A percentile compares a stretch with the other conserved stretches of the same genome.
Evolutionary conservation across 2,329 filamentous ascomycete species (phyloP).

Genomic region (Phoma sp.): DNA sequence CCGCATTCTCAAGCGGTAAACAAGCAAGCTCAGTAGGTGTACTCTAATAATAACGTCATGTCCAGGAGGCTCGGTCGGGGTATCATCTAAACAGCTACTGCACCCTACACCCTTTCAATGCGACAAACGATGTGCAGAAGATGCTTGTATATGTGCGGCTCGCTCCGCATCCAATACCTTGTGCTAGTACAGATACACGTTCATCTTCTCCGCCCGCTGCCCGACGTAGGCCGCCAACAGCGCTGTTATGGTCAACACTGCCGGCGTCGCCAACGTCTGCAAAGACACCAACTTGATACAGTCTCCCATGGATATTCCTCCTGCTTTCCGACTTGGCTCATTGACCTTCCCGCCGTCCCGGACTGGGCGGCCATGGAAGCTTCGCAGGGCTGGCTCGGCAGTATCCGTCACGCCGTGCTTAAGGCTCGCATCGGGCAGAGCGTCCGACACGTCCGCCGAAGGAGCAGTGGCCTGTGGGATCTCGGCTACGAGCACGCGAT

Average conservation of each 20-base stretch:
- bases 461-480: background rate
- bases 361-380: background rate
- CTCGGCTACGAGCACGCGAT: conserved; percentile 6
- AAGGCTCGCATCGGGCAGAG: too few species aligned
- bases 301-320: conserved; percentile 5
- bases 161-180: too few species aligned
- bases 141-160: too few species aligned
- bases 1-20: too few species aligned
- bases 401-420: background rate
- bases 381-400: background rate
- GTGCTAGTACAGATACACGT: too few species aligned
- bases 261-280: conserved; percentile 8
- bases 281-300: conserved; percentile 5
- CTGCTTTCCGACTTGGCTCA: background rate
- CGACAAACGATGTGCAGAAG: too few species aligned
- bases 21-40: too few species aligned
- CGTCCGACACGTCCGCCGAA: background rate
- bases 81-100: too few species aligned
- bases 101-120: too few species aligned
- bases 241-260: conserved; percentile 1
- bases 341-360: background rate
- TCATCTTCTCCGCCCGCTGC: conserved; percentile 1
- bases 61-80: too few species aligned
- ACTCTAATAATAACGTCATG: too few species aligned
- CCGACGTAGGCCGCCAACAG: conserved; percentile 5